phyloP scores from a whole-genome alignment of 768 basidiomycete species.

The Nidularia pulvinata region DNA sequence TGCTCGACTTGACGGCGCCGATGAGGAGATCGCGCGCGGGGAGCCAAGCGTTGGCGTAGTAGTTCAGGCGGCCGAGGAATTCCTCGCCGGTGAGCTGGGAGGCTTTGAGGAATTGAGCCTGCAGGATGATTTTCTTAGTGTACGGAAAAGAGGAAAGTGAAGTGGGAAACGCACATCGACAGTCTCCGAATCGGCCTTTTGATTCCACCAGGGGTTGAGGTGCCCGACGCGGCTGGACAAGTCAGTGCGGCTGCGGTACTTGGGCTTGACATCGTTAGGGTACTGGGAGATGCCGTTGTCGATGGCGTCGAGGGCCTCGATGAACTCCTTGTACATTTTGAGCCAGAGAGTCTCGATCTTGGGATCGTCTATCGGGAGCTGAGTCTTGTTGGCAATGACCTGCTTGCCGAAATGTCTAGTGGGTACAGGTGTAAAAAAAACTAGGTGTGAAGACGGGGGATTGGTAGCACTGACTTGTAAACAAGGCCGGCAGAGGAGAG shows the following conservation, averaged over 20 bases:
- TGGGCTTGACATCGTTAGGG: conserved; percentile 58
- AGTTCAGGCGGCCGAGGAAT: conserved; percentile 77
- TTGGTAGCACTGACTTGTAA: conserved; percentile 91
- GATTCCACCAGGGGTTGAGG: conserved; percentile 95
- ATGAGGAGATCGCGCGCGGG: conserved; percentile 84
- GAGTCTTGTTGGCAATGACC: conserved; percentile 67
- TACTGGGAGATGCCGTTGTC: conserved; percentile 95
- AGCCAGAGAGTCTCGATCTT: conserved; percentile 80
- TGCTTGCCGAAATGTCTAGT: conserved; percentile 86
- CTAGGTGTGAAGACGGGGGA: neutral
- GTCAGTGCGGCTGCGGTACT: conserved; percentile 81
- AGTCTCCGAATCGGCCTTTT: conserved; percentile 58
- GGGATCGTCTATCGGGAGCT: conserved; percentile 50
- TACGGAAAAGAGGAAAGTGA: too few species aligned
- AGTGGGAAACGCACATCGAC: conserved; percentile 71
- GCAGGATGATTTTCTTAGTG: too few species aligned
- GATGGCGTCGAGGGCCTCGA: conserved; percentile 92
- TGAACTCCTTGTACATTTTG: conserved; percentile 91
- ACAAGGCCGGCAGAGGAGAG: conserved; percentile 91
- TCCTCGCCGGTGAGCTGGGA: conserved; percentile 84
- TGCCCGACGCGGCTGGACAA: conserved; percentile 80
- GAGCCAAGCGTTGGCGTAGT: conserved; percentile 89
- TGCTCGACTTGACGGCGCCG: conserved; percentile 51
- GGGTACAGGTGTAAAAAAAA: neutral
- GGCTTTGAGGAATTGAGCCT: conserved; percentile 79